Percentiles rank a stretch among this genome's conserved stretches.
These are phyloP conservation scores for Clavaria fumosa DNA, from an alignment of 768 basidiomycete genomes.

Conservation along the genomic window DNA sequence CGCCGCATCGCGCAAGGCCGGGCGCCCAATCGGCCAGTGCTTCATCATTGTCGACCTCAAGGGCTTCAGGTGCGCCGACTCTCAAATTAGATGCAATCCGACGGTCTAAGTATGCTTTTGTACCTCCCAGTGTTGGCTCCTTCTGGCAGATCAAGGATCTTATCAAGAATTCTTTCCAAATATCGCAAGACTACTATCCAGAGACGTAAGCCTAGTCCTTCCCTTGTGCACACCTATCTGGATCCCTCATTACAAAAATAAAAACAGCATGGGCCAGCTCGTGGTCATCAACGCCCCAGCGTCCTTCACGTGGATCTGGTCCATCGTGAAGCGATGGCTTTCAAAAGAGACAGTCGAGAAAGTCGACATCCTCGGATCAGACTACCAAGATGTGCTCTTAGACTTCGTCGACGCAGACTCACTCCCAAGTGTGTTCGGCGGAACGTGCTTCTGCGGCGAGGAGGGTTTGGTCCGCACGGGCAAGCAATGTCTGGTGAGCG, in stretches of 20 bases:
- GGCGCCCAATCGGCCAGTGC: slow-evolving; percentile 31
- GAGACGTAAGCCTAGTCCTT: slow-evolving; percentile 39
- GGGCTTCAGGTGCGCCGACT: slow-evolving; percentile 50
- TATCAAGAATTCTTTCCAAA: slow-evolving; percentile 46
- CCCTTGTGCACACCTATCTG: background rate
- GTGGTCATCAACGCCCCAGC: slow-evolving; percentile 58
- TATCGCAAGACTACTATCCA: slow-evolving; percentile 68
- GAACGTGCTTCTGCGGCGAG: slow-evolving; percentile 43
- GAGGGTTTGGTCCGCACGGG: slow-evolving; percentile 27
- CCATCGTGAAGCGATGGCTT: slow-evolving; percentile 53
- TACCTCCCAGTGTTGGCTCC: slow-evolving; percentile 36
- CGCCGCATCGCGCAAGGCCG: slow-evolving; percentile 41
- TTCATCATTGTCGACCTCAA: slow-evolving; percentile 58
- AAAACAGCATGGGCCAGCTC: slow-evolving; percentile 67
- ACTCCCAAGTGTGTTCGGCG: slow-evolving; percentile 46
- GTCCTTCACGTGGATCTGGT: slow-evolving; percentile 62
- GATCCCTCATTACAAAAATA: background rate
- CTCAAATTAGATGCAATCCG: too few species aligned
- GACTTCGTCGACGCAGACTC: slow-evolving; percentile 47
- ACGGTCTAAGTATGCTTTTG: too few species aligned
- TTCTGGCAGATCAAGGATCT: slow-evolving; percentile 68
- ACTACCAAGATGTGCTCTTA: slow-evolving; percentile 42
- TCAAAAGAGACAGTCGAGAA: slow-evolving; percentile 58
- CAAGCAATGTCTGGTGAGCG: slow-evolving; percentile 39
- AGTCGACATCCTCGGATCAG: slow-evolving; percentile 45